Evolutionary conservation across 2,329 filamentous ascomycete genomes (phyloP).

Genomic region (Cercospora sesami): DNA sequence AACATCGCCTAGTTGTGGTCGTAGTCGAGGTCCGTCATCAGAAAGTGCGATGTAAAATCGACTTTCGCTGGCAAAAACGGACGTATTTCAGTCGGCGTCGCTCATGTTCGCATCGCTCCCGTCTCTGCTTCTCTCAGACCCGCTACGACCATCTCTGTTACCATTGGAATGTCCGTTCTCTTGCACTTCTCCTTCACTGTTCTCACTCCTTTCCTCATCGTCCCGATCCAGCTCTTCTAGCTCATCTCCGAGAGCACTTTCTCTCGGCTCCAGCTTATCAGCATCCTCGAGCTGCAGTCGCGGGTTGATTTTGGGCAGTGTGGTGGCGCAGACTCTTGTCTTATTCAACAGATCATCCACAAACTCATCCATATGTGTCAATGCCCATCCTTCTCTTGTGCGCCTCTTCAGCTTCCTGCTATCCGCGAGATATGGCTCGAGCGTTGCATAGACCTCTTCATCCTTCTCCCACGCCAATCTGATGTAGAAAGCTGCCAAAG

Average conservation of each 20-base stretch:
- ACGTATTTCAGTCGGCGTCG: slow-evolving; percentile 26
- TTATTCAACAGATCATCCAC: slow-evolving; percentile 88
- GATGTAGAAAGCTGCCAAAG: slow-evolving; percentile 90
- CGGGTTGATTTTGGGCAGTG: slow-evolving; percentile 84
- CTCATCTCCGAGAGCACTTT: slow-evolving; percentile 76
- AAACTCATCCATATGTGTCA: slow-evolving; percentile 89
- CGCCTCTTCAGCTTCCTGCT: slow-evolving; percentile 77
- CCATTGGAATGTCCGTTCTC: slow-evolving; percentile 25
- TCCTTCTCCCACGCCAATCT: slow-evolving; percentile 80
- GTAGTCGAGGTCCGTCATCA: not conserved
- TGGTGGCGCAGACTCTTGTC: slow-evolving; percentile 87
- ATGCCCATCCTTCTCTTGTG: slow-evolving; percentile 68
- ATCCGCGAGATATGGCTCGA: slow-evolving; percentile 84
- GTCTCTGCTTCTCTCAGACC: slow-evolving; percentile 4
- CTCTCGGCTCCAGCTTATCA: slow-evolving; percentile 79
- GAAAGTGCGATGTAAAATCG: not conserved
- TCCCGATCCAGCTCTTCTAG: slow-evolving; percentile 70
- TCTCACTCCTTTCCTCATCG: slow-evolving; percentile 44
- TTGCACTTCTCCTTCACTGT: slow-evolving; percentile 30
- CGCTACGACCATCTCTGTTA: slow-evolving; percentile 12
- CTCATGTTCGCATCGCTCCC: slow-evolving; percentile 19
- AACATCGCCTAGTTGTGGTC: not conserved
- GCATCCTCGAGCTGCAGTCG: slow-evolving; percentile 82
- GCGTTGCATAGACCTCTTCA: slow-evolving; percentile 72
- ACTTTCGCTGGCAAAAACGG: not conserved